Conservation (phyloP, 2,329 filamentous ascomycete genomes). For the Paraphoma chrysanthemicola region DNA sequence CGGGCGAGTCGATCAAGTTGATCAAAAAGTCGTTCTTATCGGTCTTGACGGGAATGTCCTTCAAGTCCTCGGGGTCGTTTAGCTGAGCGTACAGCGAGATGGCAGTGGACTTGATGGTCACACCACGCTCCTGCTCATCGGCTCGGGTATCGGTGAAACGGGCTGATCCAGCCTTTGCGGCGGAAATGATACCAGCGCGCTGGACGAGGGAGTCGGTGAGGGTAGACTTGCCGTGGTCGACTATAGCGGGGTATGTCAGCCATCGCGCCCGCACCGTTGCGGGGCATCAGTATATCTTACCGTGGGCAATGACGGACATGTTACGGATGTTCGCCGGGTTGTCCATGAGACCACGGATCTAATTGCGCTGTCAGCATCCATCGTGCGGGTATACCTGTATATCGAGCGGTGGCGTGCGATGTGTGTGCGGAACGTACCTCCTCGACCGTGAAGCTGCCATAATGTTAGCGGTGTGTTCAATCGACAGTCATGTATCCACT, state of each 20-base stretch:
- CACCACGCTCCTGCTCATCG: slow-evolving; percentile 99
- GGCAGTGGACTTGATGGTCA: slow-evolving; percentile 99
- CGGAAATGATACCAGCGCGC: slow-evolving; percentile 99
- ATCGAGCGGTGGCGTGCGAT: slow-evolving; percentile 24
- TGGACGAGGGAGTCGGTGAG: slow-evolving; percentile 99
- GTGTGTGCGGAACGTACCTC: slow-evolving; percentile 63
- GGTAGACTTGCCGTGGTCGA: slow-evolving; percentile 99
- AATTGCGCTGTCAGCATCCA: slow-evolving; percentile 35
- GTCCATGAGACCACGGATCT: slow-evolving; percentile 82
- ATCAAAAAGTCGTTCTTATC: slow-evolving; percentile 97
- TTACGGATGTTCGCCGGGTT: slow-evolving; percentile 80
- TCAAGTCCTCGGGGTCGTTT: slow-evolving; percentile 81
- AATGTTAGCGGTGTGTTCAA: slow-evolving; percentile 57
- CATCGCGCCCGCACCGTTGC: slow-evolving; percentile 14
- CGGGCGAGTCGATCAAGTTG: slow-evolving; percentile 99
- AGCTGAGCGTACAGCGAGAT: slow-evolving; percentile 96
- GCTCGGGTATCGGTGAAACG: slow-evolving; percentile 96
- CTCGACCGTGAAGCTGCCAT: slow-evolving; percentile 92
- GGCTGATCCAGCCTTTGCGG: slow-evolving; percentile 93
- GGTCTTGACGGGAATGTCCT: slow-evolving; percentile 91
- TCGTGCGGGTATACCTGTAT: slow-evolving; percentile 5
- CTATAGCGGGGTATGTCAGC: slow-evolving; percentile 50
- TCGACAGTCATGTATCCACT: background rate
- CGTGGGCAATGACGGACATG: slow-evolving; percentile 99
- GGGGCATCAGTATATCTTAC: slow-evolving; percentile 52